Evolutionary conservation across 495 filamentous ascomycete genomes (phyloP).

Genomic region (Wilcoxina mikolae): DNA sequence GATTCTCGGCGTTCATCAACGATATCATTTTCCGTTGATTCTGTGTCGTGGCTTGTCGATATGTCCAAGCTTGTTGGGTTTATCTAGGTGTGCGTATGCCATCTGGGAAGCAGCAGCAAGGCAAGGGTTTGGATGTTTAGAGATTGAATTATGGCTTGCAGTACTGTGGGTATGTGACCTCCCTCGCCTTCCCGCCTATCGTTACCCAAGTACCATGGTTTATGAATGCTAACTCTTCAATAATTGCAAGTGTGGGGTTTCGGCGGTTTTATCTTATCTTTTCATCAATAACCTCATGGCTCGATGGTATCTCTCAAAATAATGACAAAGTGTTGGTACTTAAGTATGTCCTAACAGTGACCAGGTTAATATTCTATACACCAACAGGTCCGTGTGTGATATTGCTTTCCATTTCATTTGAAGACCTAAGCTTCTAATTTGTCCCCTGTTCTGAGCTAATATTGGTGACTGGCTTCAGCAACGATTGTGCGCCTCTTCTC

Average conservation of each 20-base stretch:
- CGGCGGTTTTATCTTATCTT: slow-evolving; percentile 74
- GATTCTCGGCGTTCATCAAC: slow-evolving; percentile 45
- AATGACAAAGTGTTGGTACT: neutral
- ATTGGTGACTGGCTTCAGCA: slow-evolving; percentile 31
- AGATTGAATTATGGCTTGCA: slow-evolving; percentile 56
- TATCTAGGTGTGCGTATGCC: slow-evolving; percentile 19
- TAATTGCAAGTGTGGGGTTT: slow-evolving; percentile 51
- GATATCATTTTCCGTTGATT: slow-evolving; percentile 48
- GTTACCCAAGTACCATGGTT: neutral
- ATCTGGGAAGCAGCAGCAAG: slow-evolving; percentile 10
- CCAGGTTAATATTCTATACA: slow-evolving; percentile 58
- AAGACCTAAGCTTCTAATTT: neutral
- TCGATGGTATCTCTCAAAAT: slow-evolving; percentile 43
- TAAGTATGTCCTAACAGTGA: neutral
- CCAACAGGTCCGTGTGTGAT: slow-evolving; percentile 37
- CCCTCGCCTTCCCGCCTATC: neutral
- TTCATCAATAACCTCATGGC: slow-evolving; percentile 90
- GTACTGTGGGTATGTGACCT: slow-evolving; percentile 59
- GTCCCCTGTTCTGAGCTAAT: neutral
- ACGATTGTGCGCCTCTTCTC: slow-evolving; percentile 72
- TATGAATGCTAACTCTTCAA: neutral
- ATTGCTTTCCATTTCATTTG: slow-evolving; percentile 9
- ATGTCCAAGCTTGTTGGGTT: slow-evolving; percentile 26
- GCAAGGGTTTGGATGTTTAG: slow-evolving; percentile 14
- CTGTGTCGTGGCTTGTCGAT: slow-evolving; percentile 41